Evolutionary conservation across 441 rosid genomes (phyloP), one percentile per base, ranked within the genome.

Genomic region (Capsella rubella): DNA sequence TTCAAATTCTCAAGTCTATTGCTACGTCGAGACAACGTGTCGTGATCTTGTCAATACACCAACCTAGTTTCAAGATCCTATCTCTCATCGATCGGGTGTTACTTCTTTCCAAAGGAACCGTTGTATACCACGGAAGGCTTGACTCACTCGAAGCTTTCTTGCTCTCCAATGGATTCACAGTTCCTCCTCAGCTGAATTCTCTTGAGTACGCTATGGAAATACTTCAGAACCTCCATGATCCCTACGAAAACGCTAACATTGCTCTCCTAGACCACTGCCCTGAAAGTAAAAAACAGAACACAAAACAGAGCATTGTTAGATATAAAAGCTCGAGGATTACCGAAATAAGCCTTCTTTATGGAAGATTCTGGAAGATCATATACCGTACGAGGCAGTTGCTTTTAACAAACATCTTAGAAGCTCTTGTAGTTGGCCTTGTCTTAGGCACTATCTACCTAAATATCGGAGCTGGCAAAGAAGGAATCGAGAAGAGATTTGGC

Each of bases 181-280:
- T 91, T 43, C 98, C 98, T 54, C 82, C 93, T 6, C 97, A 93
- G 84, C 93, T 93, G 27, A 93, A 91, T 65, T 78, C 96, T 25
- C 92, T 93, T 11, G 98, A 91, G 62, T 86, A 86, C 28, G 84
- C 96, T 72, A 91, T 93, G 98, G 98, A 93, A 78, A 88, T 91
- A 63, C 74, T 93, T 14, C 74, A 75, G 69, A 87, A 82, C 67
- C 83, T 93, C 39, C 82, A 62, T 8, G 84, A 79, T 21, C 78
- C 69, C 28, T 81, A 64, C 57, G 64, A 75, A 49, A 50, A 21
- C 14, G 18, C 80, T 12, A 77, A 54, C 71, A 46, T 76, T 76
- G 11, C 35, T 70, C 52, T 75, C 9, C 75, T 18, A 34, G 60
- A 69, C 2, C 59, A 55, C 5, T 49, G 10, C 66, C 46, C 16